These are phyloP conservation scores for Monascus purpureus DNA, from an alignment of 495 filamentous ascomycete genomes.

Conservation along the genomic window DNA sequence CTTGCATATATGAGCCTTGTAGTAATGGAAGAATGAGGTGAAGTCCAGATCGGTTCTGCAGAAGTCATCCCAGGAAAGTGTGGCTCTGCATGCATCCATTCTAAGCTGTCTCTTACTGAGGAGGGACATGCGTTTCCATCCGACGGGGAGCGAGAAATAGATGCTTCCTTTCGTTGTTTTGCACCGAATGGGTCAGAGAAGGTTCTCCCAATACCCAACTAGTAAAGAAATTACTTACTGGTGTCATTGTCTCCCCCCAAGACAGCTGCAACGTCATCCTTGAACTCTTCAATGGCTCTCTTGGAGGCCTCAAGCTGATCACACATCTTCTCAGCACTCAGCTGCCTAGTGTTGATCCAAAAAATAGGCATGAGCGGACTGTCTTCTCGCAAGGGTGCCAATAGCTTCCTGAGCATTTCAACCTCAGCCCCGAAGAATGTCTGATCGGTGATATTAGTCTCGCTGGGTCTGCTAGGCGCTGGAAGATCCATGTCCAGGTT, in stretches of 20 bases:
- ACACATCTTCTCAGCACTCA: slow-evolving; percentile 2
- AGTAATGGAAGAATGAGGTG: slow-evolving; percentile 37
- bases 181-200: background rate
- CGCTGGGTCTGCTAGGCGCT: background rate
- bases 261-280: slow-evolving; percentile 4
- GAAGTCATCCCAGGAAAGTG: slow-evolving; percentile 32
- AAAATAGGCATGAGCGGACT: slow-evolving; percentile 2
- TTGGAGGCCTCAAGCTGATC: slow-evolving; percentile 10
- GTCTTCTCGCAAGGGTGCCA: slow-evolving; percentile 10
- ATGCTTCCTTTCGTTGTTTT: slow-evolving; percentile 4
- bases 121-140: slow-evolving; percentile 3
- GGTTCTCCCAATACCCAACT: too few relatives aligned
- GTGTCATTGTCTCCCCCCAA: too few relatives aligned
- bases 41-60: slow-evolving; percentile 45
- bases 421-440: slow-evolving; percentile 8
- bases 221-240: too few relatives aligned
- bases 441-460: slow-evolving; percentile 6
- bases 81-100: slow-evolving; percentile 11
- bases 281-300: slow-evolving; percentile 10
- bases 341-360: slow-evolving; percentile 8
- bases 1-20: slow-evolving; percentile 13
- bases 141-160: slow-evolving; percentile 5
- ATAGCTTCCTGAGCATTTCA: slow-evolving; percentile 10
- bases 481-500: background rate
- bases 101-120: slow-evolving; percentile 11